A percentile compares a stretch with the other conserved stretches of the same genome.
Conservation (phyloP, 306 rosid species). For the Cicer judaicum region DNA sequence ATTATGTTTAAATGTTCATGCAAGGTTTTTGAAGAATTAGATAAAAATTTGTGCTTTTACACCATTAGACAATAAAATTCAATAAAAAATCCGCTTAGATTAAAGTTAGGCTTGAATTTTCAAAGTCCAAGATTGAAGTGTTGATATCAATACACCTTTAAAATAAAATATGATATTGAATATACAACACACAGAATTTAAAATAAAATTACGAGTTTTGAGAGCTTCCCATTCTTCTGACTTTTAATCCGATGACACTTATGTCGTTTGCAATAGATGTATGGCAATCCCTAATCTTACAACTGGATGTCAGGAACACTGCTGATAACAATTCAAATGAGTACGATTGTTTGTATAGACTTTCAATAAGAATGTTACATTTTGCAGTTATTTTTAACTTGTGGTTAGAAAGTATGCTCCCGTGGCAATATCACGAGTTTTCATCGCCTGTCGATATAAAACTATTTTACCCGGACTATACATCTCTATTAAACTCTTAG, state of each 20-base stretch:
- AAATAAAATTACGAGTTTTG: no score
- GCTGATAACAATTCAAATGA: constrained; percentile 19
- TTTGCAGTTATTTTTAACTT: no score
- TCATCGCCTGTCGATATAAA: no score
- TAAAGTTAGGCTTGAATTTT: background rate
- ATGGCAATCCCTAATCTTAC: background rate
- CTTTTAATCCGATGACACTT: background rate
- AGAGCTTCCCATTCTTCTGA: background rate
- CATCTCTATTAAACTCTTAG: no score
- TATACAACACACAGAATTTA: no score
- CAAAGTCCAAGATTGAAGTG: no score
- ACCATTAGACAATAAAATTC: background rate
- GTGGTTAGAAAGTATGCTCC: no score
- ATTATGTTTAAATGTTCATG: background rate
- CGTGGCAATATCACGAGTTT: no score
- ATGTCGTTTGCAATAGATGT: constrained; percentile 3
- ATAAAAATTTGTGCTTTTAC: background rate
- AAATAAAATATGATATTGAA: no score
- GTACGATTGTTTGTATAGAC: background rate
- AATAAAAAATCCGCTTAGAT: background rate
- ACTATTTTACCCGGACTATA: no score
- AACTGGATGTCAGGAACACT: background rate
- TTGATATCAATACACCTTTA: no score
- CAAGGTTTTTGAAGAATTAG: background rate
- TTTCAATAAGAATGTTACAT: no score